Percentiles rank a stretch among this genome's conserved stretches.
Evolutionary conservation across 768 basidiomycete genomes (phyloP).

Genomic region (Kockovaella imperatae): DNA sequence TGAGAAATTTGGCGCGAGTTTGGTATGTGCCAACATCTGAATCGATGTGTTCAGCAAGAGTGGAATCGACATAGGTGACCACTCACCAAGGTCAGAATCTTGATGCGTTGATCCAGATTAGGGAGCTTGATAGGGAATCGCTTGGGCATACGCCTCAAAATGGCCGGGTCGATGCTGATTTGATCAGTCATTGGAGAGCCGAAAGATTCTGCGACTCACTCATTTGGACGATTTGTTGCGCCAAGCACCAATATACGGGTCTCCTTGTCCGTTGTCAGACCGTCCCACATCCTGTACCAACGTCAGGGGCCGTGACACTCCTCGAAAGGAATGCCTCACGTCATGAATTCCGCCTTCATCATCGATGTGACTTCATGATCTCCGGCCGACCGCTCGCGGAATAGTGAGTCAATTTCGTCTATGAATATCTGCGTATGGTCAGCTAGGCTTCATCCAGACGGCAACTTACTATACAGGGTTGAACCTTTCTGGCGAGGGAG

Average conservation of each 20-base stretch:
- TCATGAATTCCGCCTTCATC: constrained; percentile 74
- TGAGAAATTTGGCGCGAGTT: constrained; percentile 57
- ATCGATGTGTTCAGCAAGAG: no score
- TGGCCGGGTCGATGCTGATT: constrained; percentile 43
- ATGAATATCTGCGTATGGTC: constrained; percentile 63
- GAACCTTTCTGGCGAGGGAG: constrained; percentile 83
- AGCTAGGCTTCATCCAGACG: neutral
- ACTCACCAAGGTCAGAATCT: constrained; percentile 71
- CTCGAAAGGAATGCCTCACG: constrained; percentile 28
- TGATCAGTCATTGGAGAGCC: constrained; percentile 1
- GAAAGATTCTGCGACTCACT: constrained; percentile 44
- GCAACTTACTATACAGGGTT: constrained; percentile 65
- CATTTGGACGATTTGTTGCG: constrained; percentile 89
- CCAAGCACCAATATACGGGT: constrained; percentile 77
- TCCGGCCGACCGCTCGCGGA: constrained; percentile 73
- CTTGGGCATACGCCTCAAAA: constrained; percentile 74
- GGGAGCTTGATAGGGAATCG: constrained; percentile 82
- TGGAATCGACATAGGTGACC: neutral
- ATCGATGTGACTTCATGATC: constrained; percentile 98
- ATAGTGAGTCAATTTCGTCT: constrained; percentile 94
- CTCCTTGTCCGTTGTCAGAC: constrained; percentile 68
- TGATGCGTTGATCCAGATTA: constrained; percentile 64
- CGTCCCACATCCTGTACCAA: constrained; percentile 77
- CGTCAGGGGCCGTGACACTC: no score
- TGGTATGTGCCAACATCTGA: constrained; percentile 78